phyloP scores from a whole-genome alignment of 345 rosid genomes.

The Acer yangbiense region DNA sequence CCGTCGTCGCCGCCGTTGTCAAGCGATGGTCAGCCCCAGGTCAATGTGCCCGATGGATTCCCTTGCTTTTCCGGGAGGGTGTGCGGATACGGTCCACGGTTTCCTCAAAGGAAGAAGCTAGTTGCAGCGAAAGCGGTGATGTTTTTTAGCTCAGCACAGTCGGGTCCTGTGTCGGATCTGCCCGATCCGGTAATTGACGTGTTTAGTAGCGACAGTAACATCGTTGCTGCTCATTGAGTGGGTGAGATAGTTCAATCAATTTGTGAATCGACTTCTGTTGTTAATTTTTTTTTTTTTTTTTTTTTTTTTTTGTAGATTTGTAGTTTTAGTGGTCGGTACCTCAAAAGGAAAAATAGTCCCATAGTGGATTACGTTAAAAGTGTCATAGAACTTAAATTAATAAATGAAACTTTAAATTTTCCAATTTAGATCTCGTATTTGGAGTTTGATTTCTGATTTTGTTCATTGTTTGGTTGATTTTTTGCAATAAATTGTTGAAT shows the following conservation, averaged over 20 bases:
- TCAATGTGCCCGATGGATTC: slow-evolving; percentile 13
- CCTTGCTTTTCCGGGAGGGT: slow-evolving; percentile 36
- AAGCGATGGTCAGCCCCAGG: not conserved
- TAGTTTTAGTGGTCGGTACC: not conserved
- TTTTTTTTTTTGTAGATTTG: slow-evolving; percentile 26
- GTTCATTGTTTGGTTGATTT: not conserved
- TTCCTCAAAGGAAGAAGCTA: slow-evolving; percentile 53
- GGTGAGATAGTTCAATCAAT: not conserved
- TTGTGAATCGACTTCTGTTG: slow-evolving; percentile 17
- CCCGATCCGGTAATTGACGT: slow-evolving; percentile 35
- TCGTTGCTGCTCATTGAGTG: slow-evolving; percentile 29
- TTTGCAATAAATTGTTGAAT: not conserved
- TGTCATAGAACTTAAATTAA: slow-evolving; percentile 13
- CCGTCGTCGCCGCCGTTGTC: slow-evolving; percentile 10
- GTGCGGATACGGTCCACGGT: slow-evolving; percentile 44
- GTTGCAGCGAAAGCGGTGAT: slow-evolving; percentile 39
- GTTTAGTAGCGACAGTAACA: slow-evolving; percentile 23
- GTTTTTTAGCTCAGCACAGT: slow-evolving; percentile 23
- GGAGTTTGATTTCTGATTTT: not conserved
- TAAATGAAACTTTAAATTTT: slow-evolving; percentile 12
- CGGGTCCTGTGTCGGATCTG: slow-evolving; percentile 25
- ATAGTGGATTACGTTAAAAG: not conserved
- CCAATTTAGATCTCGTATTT: slow-evolving; percentile 8
- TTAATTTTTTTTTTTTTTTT: slow-evolving; percentile 19
- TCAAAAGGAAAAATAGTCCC: not conserved